These are phyloP conservation scores for Rhodotorula graminis DNA, from an alignment of 768 basidiomycete species.

Conservation along the genomic window DNA sequence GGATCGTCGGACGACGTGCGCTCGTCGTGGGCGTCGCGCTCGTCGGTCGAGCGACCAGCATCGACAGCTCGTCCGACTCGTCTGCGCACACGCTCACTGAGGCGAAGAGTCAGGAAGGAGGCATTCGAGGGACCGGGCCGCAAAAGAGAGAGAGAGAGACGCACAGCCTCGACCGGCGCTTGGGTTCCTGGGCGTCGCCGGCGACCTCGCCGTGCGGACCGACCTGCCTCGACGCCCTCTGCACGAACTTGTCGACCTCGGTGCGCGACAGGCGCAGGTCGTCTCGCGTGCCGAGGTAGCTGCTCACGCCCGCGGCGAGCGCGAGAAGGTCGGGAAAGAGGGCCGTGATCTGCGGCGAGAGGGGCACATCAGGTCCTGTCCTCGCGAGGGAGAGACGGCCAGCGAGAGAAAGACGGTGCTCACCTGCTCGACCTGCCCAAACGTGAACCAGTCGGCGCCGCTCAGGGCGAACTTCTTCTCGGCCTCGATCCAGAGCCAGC, in stretches of 20 bases:
- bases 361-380: no score
- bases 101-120: no score
- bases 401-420: neutral
- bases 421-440: conserved; percentile 10
- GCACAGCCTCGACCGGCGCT: no score
- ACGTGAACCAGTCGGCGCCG: conserved; percentile 10
- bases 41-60: no score
- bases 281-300: neutral
- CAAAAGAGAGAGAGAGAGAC: no score
- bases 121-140: no score
- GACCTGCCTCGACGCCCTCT: neutral
- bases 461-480: conserved; percentile 1
- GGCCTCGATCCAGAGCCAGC: conserved; percentile 3
- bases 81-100: no score
- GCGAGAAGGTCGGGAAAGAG: conserved; percentile 15
- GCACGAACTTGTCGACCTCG: neutral
- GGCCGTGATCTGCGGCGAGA: conserved; percentile 5
- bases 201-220: no score
- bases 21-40: no score
- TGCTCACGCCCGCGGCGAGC: neutral
- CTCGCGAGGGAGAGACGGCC: neutral
- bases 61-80: no score
- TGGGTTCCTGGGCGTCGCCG: no score
- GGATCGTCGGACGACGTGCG: no score
- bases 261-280: neutral